phyloP scores from a whole-genome alignment of 352 stramenopile genomes.

The Phytopythium montanum region DNA sequence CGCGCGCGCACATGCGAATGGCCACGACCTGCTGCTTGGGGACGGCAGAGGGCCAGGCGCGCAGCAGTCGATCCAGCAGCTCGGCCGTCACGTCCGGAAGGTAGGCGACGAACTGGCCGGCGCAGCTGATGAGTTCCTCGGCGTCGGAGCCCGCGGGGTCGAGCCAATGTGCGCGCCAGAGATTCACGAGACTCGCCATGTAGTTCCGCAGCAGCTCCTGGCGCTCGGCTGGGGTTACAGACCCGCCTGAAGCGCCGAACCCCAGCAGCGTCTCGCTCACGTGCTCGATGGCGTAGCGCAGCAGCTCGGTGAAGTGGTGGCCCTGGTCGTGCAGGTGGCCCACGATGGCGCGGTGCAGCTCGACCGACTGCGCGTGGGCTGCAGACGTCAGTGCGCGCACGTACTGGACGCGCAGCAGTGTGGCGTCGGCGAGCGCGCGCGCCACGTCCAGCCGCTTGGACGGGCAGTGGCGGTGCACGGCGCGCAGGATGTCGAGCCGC shows the following conservation, averaged over 20 bases:
- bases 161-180: slow-evolving; percentile 77
- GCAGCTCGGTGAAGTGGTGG: slow-evolving; percentile 76
- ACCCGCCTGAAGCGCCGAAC: slow-evolving; percentile 17
- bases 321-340: slow-evolving; percentile 72
- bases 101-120: slow-evolving; percentile 84
- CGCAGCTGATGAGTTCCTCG: slow-evolving; percentile 80
- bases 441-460: slow-evolving; percentile 65
- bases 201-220: slow-evolving; percentile 70
- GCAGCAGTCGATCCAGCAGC: slow-evolving; percentile 53
- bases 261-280: slow-evolving; percentile 47
- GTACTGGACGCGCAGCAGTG: slow-evolving; percentile 63
- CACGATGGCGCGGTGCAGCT: slow-evolving; percentile 41
- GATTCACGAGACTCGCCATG: slow-evolving; percentile 49
- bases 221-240: slow-evolving; percentile 24
- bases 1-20: slow-evolving; percentile 77
- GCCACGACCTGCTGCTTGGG: slow-evolving; percentile 69
- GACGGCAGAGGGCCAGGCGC: slow-evolving; percentile 60
- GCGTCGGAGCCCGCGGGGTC: slow-evolving; percentile 73
- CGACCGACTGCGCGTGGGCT: slow-evolving; percentile 51
- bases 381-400: slow-evolving; percentile 43
- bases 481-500: slow-evolving; percentile 75
- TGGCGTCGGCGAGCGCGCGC: slow-evolving; percentile 68
- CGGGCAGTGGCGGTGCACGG: slow-evolving; percentile 81
- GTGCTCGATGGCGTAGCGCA: slow-evolving; percentile 83
- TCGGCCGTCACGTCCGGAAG: slow-evolving; percentile 50